Conservation (phyloP, 345 rosid genomes). For the Eucalyptus fibrosa region DNA sequence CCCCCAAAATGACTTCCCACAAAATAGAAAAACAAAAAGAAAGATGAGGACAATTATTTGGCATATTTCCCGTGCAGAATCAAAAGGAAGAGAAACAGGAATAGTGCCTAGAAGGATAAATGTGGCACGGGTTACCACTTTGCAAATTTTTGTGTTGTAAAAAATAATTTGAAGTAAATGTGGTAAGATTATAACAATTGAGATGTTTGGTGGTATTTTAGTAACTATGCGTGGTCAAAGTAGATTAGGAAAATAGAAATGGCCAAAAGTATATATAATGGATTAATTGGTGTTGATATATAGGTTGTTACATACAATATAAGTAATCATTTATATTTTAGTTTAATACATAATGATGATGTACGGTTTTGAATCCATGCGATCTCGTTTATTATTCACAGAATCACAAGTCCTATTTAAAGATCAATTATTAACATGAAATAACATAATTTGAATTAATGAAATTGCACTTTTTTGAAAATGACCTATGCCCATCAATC, state of each 20-base stretch:
- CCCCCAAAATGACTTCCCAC: not conserved
- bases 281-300: not conserved
- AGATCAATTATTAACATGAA: not conserved
- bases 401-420: not conserved
- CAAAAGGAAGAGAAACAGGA: not conserved
- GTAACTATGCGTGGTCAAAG: not conserved
- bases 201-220: not conserved
- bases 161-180: accelerated
- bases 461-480: not conserved
- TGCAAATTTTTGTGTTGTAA: accelerated
- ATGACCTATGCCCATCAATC: too few relatives aligned
- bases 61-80: not conserved
- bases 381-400: not conserved
- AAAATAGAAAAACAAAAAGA: not conserved
- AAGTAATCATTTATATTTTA: not conserved
- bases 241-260: not conserved
- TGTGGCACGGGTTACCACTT: accelerated
- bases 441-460: not conserved
- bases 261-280: not conserved
- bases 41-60: not conserved
- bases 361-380: not conserved
- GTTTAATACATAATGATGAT: not conserved
- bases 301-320: not conserved
- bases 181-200: too few relatives aligned
- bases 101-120: not conserved